Evolutionary conservation across 192 early-diverging fungal genomes (phyloP).

Genomic region (Entrophospora sp.): DNA sequence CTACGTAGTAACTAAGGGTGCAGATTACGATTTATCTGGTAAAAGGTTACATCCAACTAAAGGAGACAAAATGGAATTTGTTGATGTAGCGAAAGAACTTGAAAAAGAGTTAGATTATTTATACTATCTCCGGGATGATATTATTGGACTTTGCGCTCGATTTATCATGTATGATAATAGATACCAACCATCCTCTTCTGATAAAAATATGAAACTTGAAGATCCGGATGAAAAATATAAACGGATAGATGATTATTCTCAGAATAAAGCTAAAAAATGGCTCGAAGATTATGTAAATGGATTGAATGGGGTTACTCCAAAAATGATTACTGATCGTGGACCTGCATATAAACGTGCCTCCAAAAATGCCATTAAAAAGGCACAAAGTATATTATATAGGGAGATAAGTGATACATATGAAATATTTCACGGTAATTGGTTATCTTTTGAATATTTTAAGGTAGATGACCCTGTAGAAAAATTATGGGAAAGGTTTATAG

Average conservation of each 20-base stretch:
- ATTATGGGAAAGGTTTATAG: conserved; percentile 9
- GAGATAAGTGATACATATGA: too few relatives aligned
- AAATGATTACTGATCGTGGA: background rate
- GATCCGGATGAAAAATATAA: background rate
- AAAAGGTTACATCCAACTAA: background rate
- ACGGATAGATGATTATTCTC: background rate
- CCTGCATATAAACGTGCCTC: background rate
- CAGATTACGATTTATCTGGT: too few relatives aligned
- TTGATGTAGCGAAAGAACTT: background rate
- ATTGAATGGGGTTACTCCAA: background rate
- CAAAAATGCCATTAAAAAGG: too few relatives aligned
- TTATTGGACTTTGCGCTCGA: background rate
- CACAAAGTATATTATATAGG: too few relatives aligned
- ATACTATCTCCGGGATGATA: background rate
- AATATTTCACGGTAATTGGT: too few relatives aligned
- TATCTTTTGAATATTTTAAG: too few relatives aligned
- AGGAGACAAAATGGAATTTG: background rate
- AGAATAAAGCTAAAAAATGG: background rate
- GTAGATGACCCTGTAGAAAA: background rate
- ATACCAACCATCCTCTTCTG: background rate
- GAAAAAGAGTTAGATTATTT: background rate
- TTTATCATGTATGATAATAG: background rate
- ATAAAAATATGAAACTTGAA: background rate
- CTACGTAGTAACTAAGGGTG: background rate
- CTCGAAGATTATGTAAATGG: background rate